Conservation (phyloP, 805 yeast species). For the Ogataea philodendri region DNA sequence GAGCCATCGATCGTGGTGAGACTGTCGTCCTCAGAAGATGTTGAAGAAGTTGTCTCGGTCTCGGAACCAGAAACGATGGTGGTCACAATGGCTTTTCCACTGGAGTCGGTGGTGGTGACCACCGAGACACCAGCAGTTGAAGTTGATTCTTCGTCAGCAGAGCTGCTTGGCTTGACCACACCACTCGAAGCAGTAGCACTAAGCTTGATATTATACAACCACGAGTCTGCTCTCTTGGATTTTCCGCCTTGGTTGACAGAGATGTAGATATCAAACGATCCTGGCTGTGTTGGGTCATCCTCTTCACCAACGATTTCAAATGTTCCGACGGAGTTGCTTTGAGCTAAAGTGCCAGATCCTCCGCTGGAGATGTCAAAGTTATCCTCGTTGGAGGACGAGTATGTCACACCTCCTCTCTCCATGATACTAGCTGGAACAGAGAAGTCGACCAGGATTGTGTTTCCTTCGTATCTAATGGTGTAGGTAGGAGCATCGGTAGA, state of each 20-base stretch:
- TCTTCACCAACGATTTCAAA: slow-evolving; percentile 13
- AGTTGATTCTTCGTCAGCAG: slow-evolving; percentile 1
- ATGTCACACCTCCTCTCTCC: slow-evolving; percentile 7
- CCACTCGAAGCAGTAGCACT: slow-evolving; percentile 12
- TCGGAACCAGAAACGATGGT: slow-evolving; percentile 1
- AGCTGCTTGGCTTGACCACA: slow-evolving; percentile 6
- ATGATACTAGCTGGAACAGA: slow-evolving; percentile 11
- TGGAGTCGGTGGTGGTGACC: slow-evolving; percentile 7
- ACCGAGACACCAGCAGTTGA: neutral
- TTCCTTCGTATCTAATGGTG: slow-evolving; percentile 8
- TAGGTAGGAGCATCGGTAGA: slow-evolving; percentile 13
- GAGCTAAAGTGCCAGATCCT: slow-evolving; percentile 2
- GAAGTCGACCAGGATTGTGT: slow-evolving; percentile 7
- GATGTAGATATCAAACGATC: slow-evolving; percentile 9
- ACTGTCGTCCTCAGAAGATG: slow-evolving; percentile 1
- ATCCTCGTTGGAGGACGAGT: slow-evolving; percentile 5
- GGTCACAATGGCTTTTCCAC: slow-evolving; percentile 4
- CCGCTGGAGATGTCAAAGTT: slow-evolving; percentile 11
- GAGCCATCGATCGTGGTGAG: slow-evolving; percentile 8
- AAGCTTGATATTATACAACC: slow-evolving; percentile 10
- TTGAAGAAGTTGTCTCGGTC: no score
- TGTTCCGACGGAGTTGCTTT: slow-evolving; percentile 4
- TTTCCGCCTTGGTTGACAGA: slow-evolving; percentile 6
- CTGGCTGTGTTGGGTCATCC: slow-evolving; percentile 6
- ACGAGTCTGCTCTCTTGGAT: slow-evolving; percentile 11